Conservation (phyloP, 257 asterid genomes). For the Scutellaria barbata region DNA sequence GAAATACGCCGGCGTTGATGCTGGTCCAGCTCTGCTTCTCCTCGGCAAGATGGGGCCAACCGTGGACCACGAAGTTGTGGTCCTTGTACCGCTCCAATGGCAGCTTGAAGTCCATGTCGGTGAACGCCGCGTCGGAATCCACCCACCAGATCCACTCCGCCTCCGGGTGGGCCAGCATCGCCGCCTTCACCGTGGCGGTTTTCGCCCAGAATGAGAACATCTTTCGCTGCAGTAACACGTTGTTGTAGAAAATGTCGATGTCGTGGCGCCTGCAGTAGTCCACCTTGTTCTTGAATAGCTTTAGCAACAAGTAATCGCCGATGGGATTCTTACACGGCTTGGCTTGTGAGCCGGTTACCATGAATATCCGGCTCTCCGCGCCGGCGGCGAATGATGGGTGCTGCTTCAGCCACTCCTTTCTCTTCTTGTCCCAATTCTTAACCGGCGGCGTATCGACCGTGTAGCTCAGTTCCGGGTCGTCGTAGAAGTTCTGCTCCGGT, state of each 20-base stretch:
- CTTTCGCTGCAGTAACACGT: conserved; percentile 65
- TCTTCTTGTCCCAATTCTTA: conserved; percentile 77
- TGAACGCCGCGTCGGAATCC: conserved; percentile 93
- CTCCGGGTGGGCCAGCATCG: conserved; percentile 97
- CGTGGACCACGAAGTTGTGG: conserved; percentile 81
- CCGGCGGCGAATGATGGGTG: conserved; percentile 75
- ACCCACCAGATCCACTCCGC: conserved; percentile 99
- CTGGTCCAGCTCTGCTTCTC: conserved; percentile 86
- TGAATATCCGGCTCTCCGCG: conserved; percentile 53
- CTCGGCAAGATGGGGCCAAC: conserved; percentile 66
- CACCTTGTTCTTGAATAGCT: conserved; percentile 90
- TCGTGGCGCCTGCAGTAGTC: conserved; percentile 91
- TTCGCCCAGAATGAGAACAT: conserved; percentile 99
- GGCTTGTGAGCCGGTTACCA: conserved; percentile 90
- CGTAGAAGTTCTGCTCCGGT: conserved; percentile 69
- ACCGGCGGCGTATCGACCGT: conserved; percentile 64
- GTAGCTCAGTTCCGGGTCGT: conserved; percentile 69
- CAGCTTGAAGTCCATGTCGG: conserved; percentile 89
- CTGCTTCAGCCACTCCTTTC: conserved; percentile 67
- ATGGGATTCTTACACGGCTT: conserved; percentile 83
- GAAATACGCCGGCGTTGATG: conserved; percentile 93
- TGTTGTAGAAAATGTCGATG: conserved; percentile 88
- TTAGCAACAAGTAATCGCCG: conserved; percentile 77
- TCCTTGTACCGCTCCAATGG: conserved; percentile 70
- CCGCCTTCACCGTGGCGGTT: conserved; percentile 73